phyloP scores from a whole-genome alignment of 257 asterid genomes.

The Solanum sejunctum region DNA sequence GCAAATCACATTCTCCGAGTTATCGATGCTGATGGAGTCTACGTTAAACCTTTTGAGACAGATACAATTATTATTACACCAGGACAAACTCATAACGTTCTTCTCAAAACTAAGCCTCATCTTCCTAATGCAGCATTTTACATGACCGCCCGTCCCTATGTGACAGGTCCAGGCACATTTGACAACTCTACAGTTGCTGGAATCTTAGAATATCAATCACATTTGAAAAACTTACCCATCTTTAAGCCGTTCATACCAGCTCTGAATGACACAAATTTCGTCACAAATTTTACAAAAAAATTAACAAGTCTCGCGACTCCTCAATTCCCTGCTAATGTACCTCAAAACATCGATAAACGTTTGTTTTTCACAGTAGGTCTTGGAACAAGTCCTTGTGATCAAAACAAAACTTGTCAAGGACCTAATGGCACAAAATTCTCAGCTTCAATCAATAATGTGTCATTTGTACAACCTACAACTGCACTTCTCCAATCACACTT shows the following conservation, averaged over 20 bases:
- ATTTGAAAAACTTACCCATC: conserved; percentile 20
- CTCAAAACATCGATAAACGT: conserved; percentile 18
- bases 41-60: conserved; percentile 36
- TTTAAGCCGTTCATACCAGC: conserved; percentile 31
- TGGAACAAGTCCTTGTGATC: conserved; percentile 13
- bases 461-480: conserved; percentile 32
- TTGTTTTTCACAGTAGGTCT: conserved; percentile 45
- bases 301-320: conserved; percentile 32
- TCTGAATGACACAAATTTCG: conserved; percentile 37
- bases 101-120: conserved; percentile 23
- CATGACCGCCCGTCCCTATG: conserved; percentile 46
- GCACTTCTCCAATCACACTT: conserved; percentile 48
- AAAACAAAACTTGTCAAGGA: conserved; percentile 34
- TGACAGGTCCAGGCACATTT: conserved; percentile 40
- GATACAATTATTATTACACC: conserved; percentile 36
- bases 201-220: conserved; percentile 27
- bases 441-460: conserved; percentile 37
- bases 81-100: conserved; percentile 48
- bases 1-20: background rate
- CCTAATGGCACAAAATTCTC: conserved; percentile 47
- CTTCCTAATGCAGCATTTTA: conserved; percentile 33
- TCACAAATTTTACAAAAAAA: conserved; percentile 19
- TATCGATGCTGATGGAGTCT: conserved; percentile 40
- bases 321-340: conserved; percentile 48
- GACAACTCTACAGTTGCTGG: conserved; percentile 52